phyloP scores from a whole-genome alignment of 352 stramenopile species.

The Phytophthora gonapodyides region DNA sequence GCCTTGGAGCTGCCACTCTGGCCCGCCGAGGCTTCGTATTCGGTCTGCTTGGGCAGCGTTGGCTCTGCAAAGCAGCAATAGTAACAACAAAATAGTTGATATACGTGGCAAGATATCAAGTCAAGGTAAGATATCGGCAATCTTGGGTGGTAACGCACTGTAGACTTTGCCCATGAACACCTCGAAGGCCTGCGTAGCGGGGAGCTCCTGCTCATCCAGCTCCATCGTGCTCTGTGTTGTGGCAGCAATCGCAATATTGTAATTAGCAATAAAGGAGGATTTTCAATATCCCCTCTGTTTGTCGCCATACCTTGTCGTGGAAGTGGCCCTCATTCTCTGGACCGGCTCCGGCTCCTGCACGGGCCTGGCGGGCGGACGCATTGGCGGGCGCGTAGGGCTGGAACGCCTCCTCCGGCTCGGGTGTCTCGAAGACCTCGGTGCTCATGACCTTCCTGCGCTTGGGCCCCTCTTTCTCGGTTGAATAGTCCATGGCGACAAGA shows the following conservation, averaged over 20 bases:
- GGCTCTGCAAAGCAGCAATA: constrained; percentile 42
- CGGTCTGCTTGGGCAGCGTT: constrained; percentile 47
- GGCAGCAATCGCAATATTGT: neutral
- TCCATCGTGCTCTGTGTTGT: constrained; percentile 53
- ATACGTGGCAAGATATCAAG: neutral
- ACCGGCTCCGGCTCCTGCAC: constrained; percentile 13
- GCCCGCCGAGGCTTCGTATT: constrained; percentile 48
- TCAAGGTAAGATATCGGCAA: neutral
- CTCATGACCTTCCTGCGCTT: constrained; percentile 67
- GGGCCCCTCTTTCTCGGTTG: constrained; percentile 37
- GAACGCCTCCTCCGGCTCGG: constrained; percentile 65
- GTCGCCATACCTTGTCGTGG: constrained; percentile 54
- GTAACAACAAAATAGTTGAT: constrained; percentile 10
- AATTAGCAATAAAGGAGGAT: constrained; percentile 6
- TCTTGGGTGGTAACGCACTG: constrained; percentile 41
- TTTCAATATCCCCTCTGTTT: neutral
- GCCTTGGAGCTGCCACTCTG: constrained; percentile 25
- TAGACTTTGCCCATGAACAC: constrained; percentile 88
- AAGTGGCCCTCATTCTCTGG: constrained; percentile 52
- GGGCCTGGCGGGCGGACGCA: constrained; percentile 20
- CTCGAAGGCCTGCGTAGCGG: constrained; percentile 65
- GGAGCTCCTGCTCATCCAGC: constrained; percentile 60
- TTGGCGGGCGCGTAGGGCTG: constrained; percentile 60
- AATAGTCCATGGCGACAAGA: constrained; percentile 37
- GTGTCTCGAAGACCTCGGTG: constrained; percentile 79